Base-by-base conservation (phyloP, 192 early-diverging fungal genomes). In the Martensiomyces pterosporus region DNA sequence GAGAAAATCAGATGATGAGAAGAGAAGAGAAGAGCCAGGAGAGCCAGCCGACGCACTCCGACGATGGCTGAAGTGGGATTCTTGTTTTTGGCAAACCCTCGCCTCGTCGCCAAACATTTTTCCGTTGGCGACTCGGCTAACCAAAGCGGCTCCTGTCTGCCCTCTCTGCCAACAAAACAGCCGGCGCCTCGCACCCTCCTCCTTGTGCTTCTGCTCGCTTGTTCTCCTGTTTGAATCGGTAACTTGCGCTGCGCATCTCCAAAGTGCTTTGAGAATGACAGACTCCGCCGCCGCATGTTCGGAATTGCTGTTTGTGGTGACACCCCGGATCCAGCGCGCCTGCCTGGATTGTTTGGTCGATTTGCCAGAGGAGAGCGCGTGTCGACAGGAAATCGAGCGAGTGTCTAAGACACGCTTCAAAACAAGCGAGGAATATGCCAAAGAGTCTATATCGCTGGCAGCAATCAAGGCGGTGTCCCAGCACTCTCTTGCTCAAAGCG, bases 401-500 rank as follows among this genome's bases (percentile, higher is more conserved):
- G 15, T 41, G n/a, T 13, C 44, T 8, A 35, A n/a, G 36, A 33
- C 34, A 39, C 5, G 29, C 6, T 12, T 32, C 29, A 22, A 47
- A 9, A 9, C 36, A 16, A 43, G 23, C 21, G n/a, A 24, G 4
- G 29, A 4, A 12, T 3, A 17, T 2, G 37, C 39, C 16, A 44
- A n/a, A n/a, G n/a, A n/a, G n/a, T n/a, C 52, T 10, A 57, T 64
- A 4, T 39, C 57, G 26, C 50, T 64, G 22, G 23, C 53, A 1
- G 47, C 37, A 12, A 26, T 65, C 29, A 65, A 54, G 19, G 38
- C 42, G 2, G 45, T 72, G 0, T 72, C 62, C 4, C 60, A 43
- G 39, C 39, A 41, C 13, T 39, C 59, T 17, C 56, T 37, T 7
- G 22, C 32, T 12, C 25, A 39, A 1, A 43, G 35, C 2, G 33